These are phyloP conservation scores for Aspergillus sergii DNA, from an alignment of 2,329 filamentous ascomycete genomes.

Conservation along the genomic window DNA sequence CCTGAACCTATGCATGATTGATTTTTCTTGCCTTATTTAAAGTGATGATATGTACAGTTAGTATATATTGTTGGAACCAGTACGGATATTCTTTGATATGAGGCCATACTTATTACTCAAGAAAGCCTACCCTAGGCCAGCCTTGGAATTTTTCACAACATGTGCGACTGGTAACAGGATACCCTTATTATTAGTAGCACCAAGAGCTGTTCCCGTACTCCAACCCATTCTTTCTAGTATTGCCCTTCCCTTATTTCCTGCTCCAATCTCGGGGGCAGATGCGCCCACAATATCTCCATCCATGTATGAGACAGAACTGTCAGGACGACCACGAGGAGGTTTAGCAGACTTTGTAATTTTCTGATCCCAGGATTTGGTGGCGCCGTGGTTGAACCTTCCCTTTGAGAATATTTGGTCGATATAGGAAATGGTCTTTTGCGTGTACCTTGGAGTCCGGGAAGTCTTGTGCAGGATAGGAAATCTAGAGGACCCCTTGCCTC, in stretches of 20 bases:
- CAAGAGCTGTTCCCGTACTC: constrained; percentile 82
- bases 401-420: constrained; percentile 45
- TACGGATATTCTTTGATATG: not conserved
- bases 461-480: constrained; percentile 80
- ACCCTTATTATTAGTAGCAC: constrained; percentile 80
- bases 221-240: constrained; percentile 99
- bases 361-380: constrained; percentile 28
- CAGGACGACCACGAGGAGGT: constrained; percentile 39
- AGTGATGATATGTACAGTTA: not conserved
- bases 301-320: constrained; percentile 61
- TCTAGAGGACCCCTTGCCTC: constrained; percentile 70
- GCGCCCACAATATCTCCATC: constrained; percentile 90
- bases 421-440: constrained; percentile 55
- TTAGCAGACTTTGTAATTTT: constrained; percentile 24
- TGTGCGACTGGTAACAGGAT: constrained; percentile 84
- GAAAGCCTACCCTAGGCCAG: constrained; percentile 67
- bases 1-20: not conserved
- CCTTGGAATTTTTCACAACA: constrained; percentile 82
- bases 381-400: constrained; percentile 32
- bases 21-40: too few relatives aligned
- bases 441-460: constrained; percentile 63
- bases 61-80: not conserved
- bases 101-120: not conserved
- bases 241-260: constrained; percentile 78
- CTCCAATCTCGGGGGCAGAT: constrained; percentile 78